These are phyloP conservation scores for Xylariaceae sp. DNA, from an alignment of 2,329 filamentous ascomycete genomes.

Conservation along the genomic window DNA sequence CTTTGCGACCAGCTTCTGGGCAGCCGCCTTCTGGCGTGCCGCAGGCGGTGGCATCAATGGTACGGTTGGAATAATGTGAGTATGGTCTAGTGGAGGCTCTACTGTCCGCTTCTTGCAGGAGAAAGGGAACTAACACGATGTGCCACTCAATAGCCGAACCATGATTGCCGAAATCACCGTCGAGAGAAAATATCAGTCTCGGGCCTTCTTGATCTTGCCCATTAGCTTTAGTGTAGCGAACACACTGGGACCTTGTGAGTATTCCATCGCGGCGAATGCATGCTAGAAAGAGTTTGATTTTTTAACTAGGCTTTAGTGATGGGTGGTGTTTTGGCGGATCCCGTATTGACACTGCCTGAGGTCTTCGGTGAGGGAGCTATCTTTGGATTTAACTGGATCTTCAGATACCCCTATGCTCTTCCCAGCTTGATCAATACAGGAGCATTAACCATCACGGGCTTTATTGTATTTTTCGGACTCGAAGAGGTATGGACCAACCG, in stretches of 20 bases:
- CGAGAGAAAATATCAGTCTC: slow-evolving; percentile 56
- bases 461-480: slow-evolving; percentile 66
- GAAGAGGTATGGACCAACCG: slow-evolving; percentile 60
- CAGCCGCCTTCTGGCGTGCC: slow-evolving; percentile 70
- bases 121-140: slow-evolving; percentile 5
- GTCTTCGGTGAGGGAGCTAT: slow-evolving; percentile 67
- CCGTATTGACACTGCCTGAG: slow-evolving; percentile 64
- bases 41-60: slow-evolving; percentile 66
- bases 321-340: slow-evolving; percentile 73
- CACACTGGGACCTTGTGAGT: slow-evolving; percentile 53
- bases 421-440: slow-evolving; percentile 71
- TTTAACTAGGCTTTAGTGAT: slow-evolving; percentile 49
- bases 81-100: background rate
- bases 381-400: slow-evolving; percentile 70
- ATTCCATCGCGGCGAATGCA: background rate
- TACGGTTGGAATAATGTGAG: slow-evolving; percentile 57
- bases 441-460: slow-evolving; percentile 62
- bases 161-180: slow-evolving; percentile 58
- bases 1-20: slow-evolving; percentile 69
- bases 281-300: background rate
- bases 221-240: slow-evolving; percentile 57
- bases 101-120: background rate
- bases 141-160: slow-evolving; percentile 44
- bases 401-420: slow-evolving; percentile 70
- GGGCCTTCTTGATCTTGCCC: slow-evolving; percentile 55